These are phyloP conservation scores for Xylaria sp. DNA, from an alignment of 2,329 filamentous ascomycete genomes.

Conservation along the genomic window DNA sequence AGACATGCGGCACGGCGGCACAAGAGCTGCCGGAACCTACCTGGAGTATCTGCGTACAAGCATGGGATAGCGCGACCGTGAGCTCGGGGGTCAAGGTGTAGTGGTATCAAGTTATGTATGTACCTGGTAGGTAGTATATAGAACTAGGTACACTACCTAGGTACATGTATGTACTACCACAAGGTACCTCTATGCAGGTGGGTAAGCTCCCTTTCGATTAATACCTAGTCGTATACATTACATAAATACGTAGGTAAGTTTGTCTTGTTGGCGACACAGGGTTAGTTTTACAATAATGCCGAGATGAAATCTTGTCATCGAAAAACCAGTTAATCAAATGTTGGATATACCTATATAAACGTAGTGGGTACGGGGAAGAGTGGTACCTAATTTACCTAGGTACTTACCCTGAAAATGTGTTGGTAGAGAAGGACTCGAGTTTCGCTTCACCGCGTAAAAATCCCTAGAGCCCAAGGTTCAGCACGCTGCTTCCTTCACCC, in stretches of 20 bases:
- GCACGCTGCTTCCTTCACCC: neutral
- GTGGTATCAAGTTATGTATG: no score
- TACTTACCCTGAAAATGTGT: neutral
- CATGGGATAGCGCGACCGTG: no score
- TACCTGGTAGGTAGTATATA: no score
- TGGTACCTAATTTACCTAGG: neutral
- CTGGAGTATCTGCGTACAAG: neutral
- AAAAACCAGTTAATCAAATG: no score
- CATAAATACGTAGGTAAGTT: neutral
- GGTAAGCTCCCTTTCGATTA: neutral
- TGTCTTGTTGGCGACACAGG: neutral
- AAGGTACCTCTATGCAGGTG: no score
- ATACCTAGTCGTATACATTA: neutral
- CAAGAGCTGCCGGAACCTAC: conserved; percentile 13
- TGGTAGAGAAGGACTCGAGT: neutral
- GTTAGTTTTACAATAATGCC: neutral
- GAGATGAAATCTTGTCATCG: neutral
- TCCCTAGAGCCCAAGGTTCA: neutral
- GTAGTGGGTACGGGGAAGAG: neutral
- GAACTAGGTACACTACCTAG: no score
- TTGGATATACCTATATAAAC: neutral
- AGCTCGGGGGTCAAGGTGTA: no score
- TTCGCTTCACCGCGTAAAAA: neutral
- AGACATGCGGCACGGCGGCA: conserved; percentile 27
- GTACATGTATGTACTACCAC: no score